Evolutionary conservation across 176 grass and related monocot genomes (phyloP), one percentile per base, ranked within the genome.

Genomic region (Dactylis glomerata): DNA sequence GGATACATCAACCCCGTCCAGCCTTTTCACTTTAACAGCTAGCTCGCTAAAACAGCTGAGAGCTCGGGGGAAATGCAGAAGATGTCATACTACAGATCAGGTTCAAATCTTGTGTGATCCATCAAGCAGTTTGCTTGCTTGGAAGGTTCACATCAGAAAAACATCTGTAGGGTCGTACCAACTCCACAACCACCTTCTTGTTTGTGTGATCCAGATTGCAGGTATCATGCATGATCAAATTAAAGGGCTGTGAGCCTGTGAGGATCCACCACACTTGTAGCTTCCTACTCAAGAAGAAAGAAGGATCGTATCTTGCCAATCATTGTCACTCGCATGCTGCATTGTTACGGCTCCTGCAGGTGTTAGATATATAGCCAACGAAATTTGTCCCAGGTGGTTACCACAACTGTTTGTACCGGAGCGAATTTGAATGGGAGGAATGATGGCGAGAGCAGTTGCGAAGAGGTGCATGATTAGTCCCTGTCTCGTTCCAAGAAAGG

Each of bases 401-500:
- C 23, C 14, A 38, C 54, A 12, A 5, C 66, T 51, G n/a, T 9
- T 69, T 61, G 84, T 72, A 78, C 84, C 20, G 70, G 24, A 17
- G 61, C 37, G 38, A 77, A 82, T 77, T 68, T 70, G 16, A 77
- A 78, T 22, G 34, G 8, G 15, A 22, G n/a, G 77, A 77, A 88
- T 78, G 73, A 83, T 83, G 49, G 80, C 86, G 23, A 59, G 27
- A 41, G 59, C 49, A 61, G 73, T 19, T 78, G 63, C n/a, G 49
- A 22, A 5, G 40, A 37, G 28, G 77, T 77, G 67, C 71, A 67
- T 34, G 31, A 67, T 67, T 33, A 68, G 71, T 59, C 34, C 45
- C 36, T 58, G 86, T 71, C 73, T 83, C 40, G 30, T 83, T 78
- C 86, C 51, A 69, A 87, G 62, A 77, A 88, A 77, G 86, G 77